Percentiles rank a stretch among this genome's conserved stretches.
phyloP scores from a whole-genome alignment of 768 basidiomycete species.

The Pleurotus pulmonarius region DNA sequence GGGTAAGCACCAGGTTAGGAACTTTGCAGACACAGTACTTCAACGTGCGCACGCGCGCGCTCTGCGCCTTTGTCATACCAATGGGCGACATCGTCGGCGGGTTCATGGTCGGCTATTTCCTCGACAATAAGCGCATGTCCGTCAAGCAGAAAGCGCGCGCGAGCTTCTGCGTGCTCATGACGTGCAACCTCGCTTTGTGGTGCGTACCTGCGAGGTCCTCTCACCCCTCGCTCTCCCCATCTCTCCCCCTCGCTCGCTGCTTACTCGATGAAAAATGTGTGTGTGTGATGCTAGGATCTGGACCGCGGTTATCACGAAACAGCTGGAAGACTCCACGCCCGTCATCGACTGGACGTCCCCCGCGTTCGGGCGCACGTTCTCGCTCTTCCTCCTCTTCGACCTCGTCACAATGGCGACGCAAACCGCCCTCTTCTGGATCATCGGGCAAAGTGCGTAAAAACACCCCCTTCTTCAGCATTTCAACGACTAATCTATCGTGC shows the following conservation, averaged over 20 bases:
- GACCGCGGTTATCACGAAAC: slow-evolving; percentile 28
- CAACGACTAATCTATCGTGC: neutral
- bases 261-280: no score
- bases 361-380: slow-evolving; percentile 25
- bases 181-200: slow-evolving; percentile 25
- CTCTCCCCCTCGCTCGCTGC: neutral
- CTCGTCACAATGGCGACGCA: slow-evolving; percentile 30
- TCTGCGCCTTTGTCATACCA: slow-evolving; percentile 25
- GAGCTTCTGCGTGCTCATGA: slow-evolving; percentile 25
- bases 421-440: slow-evolving; percentile 28
- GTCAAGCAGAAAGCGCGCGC: slow-evolving; percentile 27
- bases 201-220: neutral
- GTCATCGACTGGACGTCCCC: slow-evolving; percentile 29
- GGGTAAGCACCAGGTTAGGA: no score
- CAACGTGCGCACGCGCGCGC: slow-evolving; percentile 25
- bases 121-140: slow-evolving; percentile 22
- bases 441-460: slow-evolving; percentile 21
- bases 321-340: slow-evolving; percentile 23
- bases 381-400: slow-evolving; percentile 26
- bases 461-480: neutral
- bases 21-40: slow-evolving; percentile 29
- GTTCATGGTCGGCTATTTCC: slow-evolving; percentile 27
- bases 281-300: slow-evolving; percentile 17
- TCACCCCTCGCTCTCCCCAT: neutral
- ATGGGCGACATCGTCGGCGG: slow-evolving; percentile 25